A percentile compares a stretch with the other conserved stretches of the same genome.
phyloP scores from a whole-genome alignment of 441 rosid genomes.

The Geranium incanum region DNA sequence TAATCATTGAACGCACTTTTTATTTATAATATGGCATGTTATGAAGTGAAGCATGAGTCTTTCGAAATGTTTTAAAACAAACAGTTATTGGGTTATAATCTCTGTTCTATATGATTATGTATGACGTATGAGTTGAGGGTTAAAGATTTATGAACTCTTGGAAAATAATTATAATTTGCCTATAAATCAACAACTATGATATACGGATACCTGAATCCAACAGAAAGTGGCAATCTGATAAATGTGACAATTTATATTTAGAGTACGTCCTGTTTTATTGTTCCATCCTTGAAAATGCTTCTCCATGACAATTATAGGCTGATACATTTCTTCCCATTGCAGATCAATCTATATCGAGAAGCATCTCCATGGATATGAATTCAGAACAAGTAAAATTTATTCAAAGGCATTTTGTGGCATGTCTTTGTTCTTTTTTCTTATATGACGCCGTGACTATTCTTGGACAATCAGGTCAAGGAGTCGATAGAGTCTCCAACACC shows the following conservation, averaged over 20 bases:
- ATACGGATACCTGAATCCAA: not conserved
- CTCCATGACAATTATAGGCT: constrained; percentile 10
- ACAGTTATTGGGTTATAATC: not conserved
- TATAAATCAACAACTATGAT: not conserved
- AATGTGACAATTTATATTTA: not conserved
- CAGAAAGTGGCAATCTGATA: not conserved
- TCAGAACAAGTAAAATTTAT: constrained; percentile 55
- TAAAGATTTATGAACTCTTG: not conserved
- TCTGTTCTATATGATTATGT: not conserved
- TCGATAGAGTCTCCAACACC: constrained; percentile 34
- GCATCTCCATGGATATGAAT: constrained; percentile 48
- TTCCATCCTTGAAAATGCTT: not conserved
- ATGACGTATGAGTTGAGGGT: not conserved
- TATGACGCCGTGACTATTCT: constrained; percentile 16
- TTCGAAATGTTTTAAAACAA: not conserved
- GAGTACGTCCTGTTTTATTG: not conserved
- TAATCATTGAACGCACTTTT: not conserved
- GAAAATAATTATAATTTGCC: not conserved
- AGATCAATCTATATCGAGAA: constrained; percentile 64
- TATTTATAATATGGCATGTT: not conserved
- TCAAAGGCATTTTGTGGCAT: constrained; percentile 13
- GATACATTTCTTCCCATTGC: constrained; percentile 26
- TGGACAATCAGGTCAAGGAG: constrained; percentile 40
- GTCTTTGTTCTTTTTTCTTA: constrained; percentile 16
- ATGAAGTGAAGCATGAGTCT: not conserved